Conservation (phyloP, 371 early-diverging fungal species). For the Apophysomyces elegans region DNA sequence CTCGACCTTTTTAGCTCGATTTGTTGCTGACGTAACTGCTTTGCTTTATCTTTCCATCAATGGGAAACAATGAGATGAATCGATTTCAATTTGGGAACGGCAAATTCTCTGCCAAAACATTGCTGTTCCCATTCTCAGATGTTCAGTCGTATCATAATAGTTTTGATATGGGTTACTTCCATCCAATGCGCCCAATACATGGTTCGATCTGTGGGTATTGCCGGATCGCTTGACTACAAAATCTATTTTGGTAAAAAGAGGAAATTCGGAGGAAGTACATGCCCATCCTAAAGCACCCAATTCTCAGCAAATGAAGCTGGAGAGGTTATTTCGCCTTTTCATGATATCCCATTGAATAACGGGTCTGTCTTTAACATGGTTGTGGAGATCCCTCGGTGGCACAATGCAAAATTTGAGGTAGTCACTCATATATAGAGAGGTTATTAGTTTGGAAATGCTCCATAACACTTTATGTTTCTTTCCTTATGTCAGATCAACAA, state of each 20-base stretch:
- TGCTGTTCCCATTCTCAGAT: neutral
- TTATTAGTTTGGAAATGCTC: neutral
- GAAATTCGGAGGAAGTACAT: neutral
- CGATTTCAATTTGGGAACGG: too few species aligned
- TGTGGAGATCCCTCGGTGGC: slow-evolving; percentile 92
- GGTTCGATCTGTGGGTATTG: slow-evolving; percentile 68
- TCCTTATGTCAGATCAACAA: slow-evolving; percentile 63
- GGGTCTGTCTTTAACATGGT: slow-evolving; percentile 79
- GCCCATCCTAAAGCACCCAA: neutral
- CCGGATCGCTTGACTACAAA: slow-evolving; percentile 81
- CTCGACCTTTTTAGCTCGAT: too few species aligned
- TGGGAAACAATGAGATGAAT: too few species aligned
- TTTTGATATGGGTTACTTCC: neutral
- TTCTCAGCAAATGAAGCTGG: neutral
- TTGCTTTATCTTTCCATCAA: too few species aligned
- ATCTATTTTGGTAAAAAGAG: slow-evolving; percentile 71
- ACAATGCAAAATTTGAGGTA: slow-evolving; percentile 91
- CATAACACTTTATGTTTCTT: neutral
- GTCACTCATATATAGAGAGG: neutral
- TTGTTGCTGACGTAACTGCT: too few species aligned
- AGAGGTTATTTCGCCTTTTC: slow-evolving; percentile 80
- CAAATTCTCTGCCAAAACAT: too few species aligned
- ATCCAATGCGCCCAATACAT: neutral
- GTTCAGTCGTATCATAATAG: neutral
- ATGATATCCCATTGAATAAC: slow-evolving; percentile 84